Evolutionary conservation across 768 basidiomycete genomes (phyloP).

Genomic region (Clathrus columnatus): DNA sequence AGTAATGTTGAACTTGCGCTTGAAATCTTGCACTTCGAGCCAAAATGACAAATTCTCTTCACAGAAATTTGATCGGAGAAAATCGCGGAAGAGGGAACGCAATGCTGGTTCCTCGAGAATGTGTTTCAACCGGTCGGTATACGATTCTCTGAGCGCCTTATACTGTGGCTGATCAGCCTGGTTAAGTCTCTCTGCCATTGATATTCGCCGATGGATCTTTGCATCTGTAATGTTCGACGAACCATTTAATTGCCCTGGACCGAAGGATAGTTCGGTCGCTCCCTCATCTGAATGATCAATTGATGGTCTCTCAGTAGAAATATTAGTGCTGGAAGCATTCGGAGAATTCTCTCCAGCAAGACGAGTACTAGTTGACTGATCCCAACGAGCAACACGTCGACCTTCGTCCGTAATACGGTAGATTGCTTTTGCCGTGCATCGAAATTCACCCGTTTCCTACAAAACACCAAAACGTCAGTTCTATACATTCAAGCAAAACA

Average conservation of each 20-base stretch:
- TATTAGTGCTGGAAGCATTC: conserved; percentile 54
- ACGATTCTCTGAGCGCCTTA: conserved; percentile 71
- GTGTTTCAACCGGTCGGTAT: conserved; percentile 81
- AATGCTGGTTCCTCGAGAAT: conserved; percentile 90
- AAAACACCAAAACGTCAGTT: conserved; percentile 11
- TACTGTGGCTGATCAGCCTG: conserved; percentile 39
- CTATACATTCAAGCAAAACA: conserved; percentile 36
- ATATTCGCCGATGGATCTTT: conserved; percentile 72
- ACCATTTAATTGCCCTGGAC: conserved; percentile 7
- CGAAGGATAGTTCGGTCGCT: conserved; percentile 10
- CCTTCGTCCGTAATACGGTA: conserved; percentile 95
- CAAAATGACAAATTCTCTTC: conserved; percentile 98
- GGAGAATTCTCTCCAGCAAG: conserved; percentile 46
- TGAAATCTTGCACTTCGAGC: conserved; percentile 96
- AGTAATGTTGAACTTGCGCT: conserved; percentile 90
- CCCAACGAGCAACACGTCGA: conserved; percentile 79
- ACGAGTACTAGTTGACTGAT: conserved; percentile 29
- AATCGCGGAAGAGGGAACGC: conserved; percentile 88
- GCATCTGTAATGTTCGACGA: conserved; percentile 31
- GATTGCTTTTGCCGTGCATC: conserved; percentile 90
- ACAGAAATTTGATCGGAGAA: conserved; percentile 88
- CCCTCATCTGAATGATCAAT: conserved; percentile 33
- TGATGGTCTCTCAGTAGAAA: conserved; percentile 50
- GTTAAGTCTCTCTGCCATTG: conserved; percentile 66
- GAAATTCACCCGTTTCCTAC: conserved; percentile 91